Evolutionary conservation across 129 eudicot genomes (phyloP).

Genomic region (Centrapalus pauciflorus): DNA sequence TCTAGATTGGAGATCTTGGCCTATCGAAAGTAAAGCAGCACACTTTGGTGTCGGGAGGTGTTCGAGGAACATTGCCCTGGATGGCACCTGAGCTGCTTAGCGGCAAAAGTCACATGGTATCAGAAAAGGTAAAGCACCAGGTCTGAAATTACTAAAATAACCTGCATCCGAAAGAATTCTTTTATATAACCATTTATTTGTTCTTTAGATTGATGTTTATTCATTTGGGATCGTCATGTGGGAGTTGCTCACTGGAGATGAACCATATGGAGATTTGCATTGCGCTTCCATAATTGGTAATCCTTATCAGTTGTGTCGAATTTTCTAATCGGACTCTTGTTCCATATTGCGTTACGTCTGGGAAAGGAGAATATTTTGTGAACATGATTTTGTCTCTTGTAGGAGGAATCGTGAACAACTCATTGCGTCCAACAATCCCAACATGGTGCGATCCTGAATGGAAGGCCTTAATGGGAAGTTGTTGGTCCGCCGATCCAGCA

Average conservation of each 20-base stretch:
- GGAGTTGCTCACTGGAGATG: constrained; percentile 98
- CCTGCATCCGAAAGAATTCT: background rate
- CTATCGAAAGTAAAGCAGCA: constrained; percentile 89
- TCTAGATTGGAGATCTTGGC: constrained; percentile 95
- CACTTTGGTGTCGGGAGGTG: constrained; percentile 94
- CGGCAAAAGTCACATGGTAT: constrained; percentile 92
- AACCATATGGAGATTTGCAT: constrained; percentile 88
- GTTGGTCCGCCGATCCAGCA: constrained; percentile 84
- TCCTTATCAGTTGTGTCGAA: too few species aligned
- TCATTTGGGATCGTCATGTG: constrained; percentile 99
- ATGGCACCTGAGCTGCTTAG: constrained; percentile 98
- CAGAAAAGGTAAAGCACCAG: constrained; percentile 63
- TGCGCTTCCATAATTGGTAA: constrained; percentile 97
- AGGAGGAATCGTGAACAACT: constrained; percentile 94
- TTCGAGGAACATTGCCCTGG: constrained; percentile 99
- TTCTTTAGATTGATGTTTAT: constrained; percentile 82
- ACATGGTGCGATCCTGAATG: constrained; percentile 97
- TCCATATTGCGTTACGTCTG: background rate
- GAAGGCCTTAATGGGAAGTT: constrained; percentile 83
- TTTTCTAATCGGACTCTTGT: too few species aligned
- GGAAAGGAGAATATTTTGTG: background rate
- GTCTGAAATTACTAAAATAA: background rate
- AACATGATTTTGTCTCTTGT: background rate
- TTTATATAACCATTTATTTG: background rate
- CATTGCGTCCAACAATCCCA: constrained; percentile 86